Percentiles rank a stretch among this genome's conserved stretches.
Conservation (phyloP, 345 rosid species). For the Rubroshorea leprosula region DNA sequence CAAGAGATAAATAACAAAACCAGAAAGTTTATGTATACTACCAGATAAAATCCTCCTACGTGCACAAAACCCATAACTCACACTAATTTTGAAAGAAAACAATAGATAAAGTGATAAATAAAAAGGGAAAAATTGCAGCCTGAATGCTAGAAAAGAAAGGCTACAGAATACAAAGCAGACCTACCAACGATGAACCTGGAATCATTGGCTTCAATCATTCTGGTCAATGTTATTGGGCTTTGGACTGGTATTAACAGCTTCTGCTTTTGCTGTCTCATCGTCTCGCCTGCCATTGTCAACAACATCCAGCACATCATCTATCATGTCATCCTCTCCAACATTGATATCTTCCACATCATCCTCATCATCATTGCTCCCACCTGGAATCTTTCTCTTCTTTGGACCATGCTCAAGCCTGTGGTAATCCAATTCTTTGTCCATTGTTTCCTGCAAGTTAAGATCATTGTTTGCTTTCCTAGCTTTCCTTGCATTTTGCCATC, state of each 20-base stretch:
- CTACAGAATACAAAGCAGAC: slow-evolving; percentile 9
- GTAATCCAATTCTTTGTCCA: slow-evolving; percentile 92
- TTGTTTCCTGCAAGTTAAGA: slow-evolving; percentile 80
- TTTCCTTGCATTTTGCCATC: slow-evolving; percentile 90
- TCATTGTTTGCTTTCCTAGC: slow-evolving; percentile 54
- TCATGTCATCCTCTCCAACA: slow-evolving; percentile 81
- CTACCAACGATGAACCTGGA: neutral
- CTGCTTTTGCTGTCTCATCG: slow-evolving; percentile 43
- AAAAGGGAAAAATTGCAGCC: neutral
- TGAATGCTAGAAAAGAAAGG: too few relatives aligned
- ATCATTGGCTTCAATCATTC: slow-evolving; percentile 8
- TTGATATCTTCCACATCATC: slow-evolving; percentile 87
- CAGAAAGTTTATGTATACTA: neutral
- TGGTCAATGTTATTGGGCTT: slow-evolving; percentile 19
- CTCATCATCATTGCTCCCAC: slow-evolving; percentile 66
- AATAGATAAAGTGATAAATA: neutral
- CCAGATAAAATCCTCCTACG: neutral
- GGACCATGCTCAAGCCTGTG: slow-evolving; percentile 97
- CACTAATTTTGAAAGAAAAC: neutral
- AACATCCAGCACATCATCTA: slow-evolving; percentile 78
- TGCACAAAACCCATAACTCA: neutral
- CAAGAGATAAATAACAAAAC: neutral
- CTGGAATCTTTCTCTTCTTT: slow-evolving; percentile 79
- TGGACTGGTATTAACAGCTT: slow-evolving; percentile 27
- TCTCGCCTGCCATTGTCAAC: slow-evolving; percentile 52